Evolutionary conservation across 2,329 filamentous ascomycete species (phyloP).

Genomic region (Periglandula ipomoeae): DNA sequence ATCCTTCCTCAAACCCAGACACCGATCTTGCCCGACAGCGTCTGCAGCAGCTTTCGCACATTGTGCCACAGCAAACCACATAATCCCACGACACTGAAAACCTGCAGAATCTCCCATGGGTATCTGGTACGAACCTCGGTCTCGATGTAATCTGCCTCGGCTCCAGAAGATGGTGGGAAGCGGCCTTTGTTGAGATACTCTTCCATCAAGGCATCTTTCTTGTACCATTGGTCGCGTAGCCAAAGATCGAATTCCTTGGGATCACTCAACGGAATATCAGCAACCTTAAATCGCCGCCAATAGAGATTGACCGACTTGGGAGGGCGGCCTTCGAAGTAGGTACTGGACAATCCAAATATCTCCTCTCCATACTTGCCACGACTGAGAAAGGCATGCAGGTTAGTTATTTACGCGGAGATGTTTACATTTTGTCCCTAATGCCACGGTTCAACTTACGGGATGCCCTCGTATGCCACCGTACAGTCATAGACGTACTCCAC

Average conservation of each 20-base stretch:
- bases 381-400: constrained; percentile 27
- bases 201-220: constrained; percentile 86
- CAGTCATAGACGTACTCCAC: constrained; percentile 86
- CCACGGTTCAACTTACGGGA: constrained; percentile 59
- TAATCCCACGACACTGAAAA: constrained; percentile 41
- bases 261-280: constrained; percentile 71
- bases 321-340: constrained; percentile 78
- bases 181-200: constrained; percentile 68
- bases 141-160: constrained; percentile 42
- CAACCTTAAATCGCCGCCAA: constrained; percentile 78
- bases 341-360: constrained; percentile 77
- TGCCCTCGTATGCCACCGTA: constrained; percentile 89
- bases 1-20: constrained; percentile 1
- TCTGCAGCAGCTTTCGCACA: constrained; percentile 19
- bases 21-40: constrained; percentile 13
- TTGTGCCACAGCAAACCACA: constrained; percentile 34
- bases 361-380: constrained; percentile 82
- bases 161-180: constrained; percentile 61
- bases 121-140: constrained; percentile 47
- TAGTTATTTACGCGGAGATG: constrained; percentile 5
- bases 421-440: not conserved
- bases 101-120: constrained; percentile 45
- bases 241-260: constrained; percentile 70
- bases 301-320: constrained; percentile 96
- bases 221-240: constrained; percentile 79